Evolutionary conservation across 306 rosid species (phyloP).

Genomic region (Quercus suber): DNA sequence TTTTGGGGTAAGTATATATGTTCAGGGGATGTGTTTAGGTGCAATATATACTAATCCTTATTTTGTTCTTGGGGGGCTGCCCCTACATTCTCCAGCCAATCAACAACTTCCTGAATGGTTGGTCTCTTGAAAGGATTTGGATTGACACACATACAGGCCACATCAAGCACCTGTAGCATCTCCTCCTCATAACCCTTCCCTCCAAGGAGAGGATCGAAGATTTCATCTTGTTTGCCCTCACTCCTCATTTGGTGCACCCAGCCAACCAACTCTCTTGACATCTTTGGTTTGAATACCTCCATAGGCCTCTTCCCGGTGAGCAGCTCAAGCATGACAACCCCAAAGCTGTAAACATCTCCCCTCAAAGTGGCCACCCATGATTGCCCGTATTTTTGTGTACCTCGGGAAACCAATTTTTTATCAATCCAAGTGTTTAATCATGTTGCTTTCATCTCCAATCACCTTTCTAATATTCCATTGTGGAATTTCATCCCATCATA

Average conservation of each 20-base stretch:
- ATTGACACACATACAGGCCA: constrained; percentile 86
- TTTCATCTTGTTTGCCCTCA: constrained; percentile 73
- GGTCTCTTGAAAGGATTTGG: constrained; percentile 85
- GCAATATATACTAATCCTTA: constrained; percentile 42
- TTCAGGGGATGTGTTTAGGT: constrained; percentile 28
- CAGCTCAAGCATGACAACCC: constrained; percentile 91
- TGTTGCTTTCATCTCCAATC: no score
- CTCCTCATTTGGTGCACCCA: constrained; percentile 82
- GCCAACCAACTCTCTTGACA: constrained; percentile 70
- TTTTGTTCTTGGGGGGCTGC: constrained; percentile 41
- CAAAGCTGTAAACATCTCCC: constrained; percentile 94
- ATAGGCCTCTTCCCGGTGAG: constrained; percentile 86
- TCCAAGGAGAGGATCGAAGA: constrained; percentile 62
- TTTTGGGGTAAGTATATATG: constrained; percentile 54
- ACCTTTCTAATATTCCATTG: no score
- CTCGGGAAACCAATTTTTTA: no score
- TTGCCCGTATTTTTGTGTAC: constrained; percentile 49
- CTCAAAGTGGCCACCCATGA: constrained; percentile 97
- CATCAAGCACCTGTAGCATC: constrained; percentile 79
- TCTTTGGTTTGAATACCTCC: constrained; percentile 77
- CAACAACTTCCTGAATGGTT: constrained; percentile 75
- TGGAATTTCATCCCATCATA: no score
- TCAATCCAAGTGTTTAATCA: no score
- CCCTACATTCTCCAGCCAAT: constrained; percentile 73
- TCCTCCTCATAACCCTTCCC: constrained; percentile 74